Conservation (phyloP, 352 stramenopile species). For the Globisporangium perplexum region DNA sequence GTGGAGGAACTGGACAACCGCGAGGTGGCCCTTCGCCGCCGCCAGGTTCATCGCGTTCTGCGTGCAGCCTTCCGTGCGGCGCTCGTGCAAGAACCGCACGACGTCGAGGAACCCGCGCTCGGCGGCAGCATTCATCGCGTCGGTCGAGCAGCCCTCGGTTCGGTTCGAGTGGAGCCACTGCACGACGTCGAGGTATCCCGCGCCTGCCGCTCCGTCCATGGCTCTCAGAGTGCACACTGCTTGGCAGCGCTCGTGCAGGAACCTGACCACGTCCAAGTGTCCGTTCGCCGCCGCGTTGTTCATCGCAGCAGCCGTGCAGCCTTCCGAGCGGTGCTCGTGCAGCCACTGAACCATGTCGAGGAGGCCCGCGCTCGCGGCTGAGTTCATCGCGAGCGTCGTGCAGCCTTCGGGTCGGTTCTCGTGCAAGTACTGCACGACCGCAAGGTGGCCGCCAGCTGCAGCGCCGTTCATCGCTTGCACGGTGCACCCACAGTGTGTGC, state of each 20-base stretch:
- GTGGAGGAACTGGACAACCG: slow-evolving; percentile 5
- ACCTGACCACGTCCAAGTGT: slow-evolving; percentile 2
- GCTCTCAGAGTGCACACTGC: slow-evolving; percentile 2
- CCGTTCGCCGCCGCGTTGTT: slow-evolving; percentile 4
- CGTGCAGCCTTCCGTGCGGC: not conserved
- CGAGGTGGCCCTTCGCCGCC: slow-evolving; percentile 1
- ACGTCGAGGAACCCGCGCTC: slow-evolving; percentile 5
- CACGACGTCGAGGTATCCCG: slow-evolving; percentile 3
- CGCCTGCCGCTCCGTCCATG: not conserved
- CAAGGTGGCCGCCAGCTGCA: slow-evolving; percentile 27
- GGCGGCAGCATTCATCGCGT: slow-evolving; percentile 3
- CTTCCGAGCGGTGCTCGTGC: slow-evolving; percentile 1
- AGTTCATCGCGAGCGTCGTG: slow-evolving; percentile 13
- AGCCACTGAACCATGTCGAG: slow-evolving; percentile 7
- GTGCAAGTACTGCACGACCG: slow-evolving; percentile 34
- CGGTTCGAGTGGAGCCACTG: slow-evolving; percentile 3
- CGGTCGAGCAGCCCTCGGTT: slow-evolving; percentile 3
- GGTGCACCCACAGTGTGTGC: not conserved
- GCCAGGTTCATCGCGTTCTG: slow-evolving; percentile 3
- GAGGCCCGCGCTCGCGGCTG: not conserved
- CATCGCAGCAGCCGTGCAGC: slow-evolving; percentile 7
- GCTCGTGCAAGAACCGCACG: slow-evolving; percentile 5
- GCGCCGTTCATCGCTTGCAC: slow-evolving; percentile 20
- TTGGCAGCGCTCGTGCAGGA: slow-evolving; percentile 1
- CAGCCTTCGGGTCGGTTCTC: slow-evolving; percentile 15